Base-by-base conservation (phyloP, 2,329 filamentous ascomycete genomes). In the Arthroderma uncinatum region DNA sequence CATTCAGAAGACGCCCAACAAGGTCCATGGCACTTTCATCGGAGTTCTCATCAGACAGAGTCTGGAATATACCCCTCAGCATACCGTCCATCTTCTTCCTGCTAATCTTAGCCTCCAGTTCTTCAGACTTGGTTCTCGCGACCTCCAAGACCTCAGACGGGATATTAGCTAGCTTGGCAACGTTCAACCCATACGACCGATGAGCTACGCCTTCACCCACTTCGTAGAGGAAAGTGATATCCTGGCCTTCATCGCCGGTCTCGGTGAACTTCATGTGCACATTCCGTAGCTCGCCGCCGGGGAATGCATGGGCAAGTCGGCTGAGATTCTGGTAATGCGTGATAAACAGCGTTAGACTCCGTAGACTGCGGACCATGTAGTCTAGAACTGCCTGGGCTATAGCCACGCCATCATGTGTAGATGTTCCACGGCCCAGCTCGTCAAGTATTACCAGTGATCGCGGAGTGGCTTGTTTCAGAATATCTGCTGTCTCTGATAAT, bases 151-250 rank as follows among this genome's bases (percentile, higher is more conserved):
- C 82, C 57, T 81, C 77, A 58, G 80, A 79, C 0, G 92, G 90
- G 42, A 98, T 80, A 54, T 85, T 85, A 1, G 93, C 93, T 55
- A 98, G 73, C 48, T 88, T 79, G 12, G 93, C 93, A 21, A 97
- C 93, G 70, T 97, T 97, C 58, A 98, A 64, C 0, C 94, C 93
- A 69, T 98, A 98, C 16, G 88, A 94, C 4, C 93, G 81, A 76
- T 97, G 91, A 7, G 93, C 92, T 9, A 95, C 88, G 9, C 93
- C 93, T 62, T 93, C 88, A 0, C 82, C 86, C 1, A 96, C 86
- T 68, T 96, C 89, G 68, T 98, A 98, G 53, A 98, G 71, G 66
- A 98, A 98, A 0, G 93, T 96, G 44, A 98, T 86, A 48, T 95
- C 85, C 61, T 89, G 54, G 34, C 61, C 61, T 82, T 73, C 75